Base-by-base conservation (phyloP, 2,329 filamentous ascomycete genomes). In the Geosmithia morbida region DNA sequence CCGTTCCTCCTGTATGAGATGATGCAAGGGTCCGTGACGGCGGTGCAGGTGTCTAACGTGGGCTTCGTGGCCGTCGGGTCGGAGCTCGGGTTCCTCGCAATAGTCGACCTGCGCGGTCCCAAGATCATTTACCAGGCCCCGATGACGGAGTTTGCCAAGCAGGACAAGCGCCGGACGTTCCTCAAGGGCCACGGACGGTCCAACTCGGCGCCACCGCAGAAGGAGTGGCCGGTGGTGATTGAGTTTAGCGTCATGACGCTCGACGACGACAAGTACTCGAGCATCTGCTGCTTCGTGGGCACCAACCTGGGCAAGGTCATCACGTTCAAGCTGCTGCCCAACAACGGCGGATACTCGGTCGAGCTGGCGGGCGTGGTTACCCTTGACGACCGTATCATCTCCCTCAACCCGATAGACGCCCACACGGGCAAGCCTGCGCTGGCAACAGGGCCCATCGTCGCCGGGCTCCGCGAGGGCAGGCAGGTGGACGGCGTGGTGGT, bases 231-330 rank as follows among this genome's bases (percentile, higher is more conserved):
- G 1, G 87, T 87, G 0, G 74, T 70, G 29, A 79, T 97, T 26
- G 87, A 96, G 58, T 98, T 97, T 66, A 87, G 87, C 47, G 87
- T 95, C 44, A 83, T 98, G 80, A 94, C 85, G 2, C 67, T 96
- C 3, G 92, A 97, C 42, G 85, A 83, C n/a, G 90, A 97, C 58
- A 81, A 87, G 53, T 98, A 94, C 61, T 97, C 92, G 1, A 96
- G 88, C 57, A 94, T 98, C 48, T 79, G 83, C 49, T 85, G 92
- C 54, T 94, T 97, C 54, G 85, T 94, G 2, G 92, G 92, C 18
- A 97, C 92, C 0, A 89, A 83, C 53, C 64, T 79, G 29, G 92
- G 92, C 41, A 87, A 86, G 56, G 69, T 97, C 17, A 79, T 82
- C 7, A 97, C 90, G 0, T 90, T 97, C 67, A 96, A 95, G 66